Evolutionary conservation across 306 rosid genomes (phyloP), one percentile per base, ranked within the genome.

Genomic region (Cucumis cinereus): DNA sequence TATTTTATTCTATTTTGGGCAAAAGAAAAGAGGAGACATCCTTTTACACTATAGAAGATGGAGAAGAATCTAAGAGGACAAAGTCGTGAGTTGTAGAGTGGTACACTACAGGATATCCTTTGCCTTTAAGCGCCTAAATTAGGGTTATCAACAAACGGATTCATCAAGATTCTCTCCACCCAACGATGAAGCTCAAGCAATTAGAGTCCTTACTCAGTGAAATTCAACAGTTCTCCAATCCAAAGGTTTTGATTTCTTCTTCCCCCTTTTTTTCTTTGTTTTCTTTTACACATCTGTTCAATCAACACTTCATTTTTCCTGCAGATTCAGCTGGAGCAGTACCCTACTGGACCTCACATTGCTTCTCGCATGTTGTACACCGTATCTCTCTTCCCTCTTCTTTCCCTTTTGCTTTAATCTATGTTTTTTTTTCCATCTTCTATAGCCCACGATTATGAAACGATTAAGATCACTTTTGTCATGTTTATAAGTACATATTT

Each of bases 341-440:
- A 94, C 74, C 96, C 98, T 77, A 94, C 98, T 10, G 98, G 97
- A 74, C 90, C 96, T 67, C 98, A 94, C 82, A 90, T 94, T 69
- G 95, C 98, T 80, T 90, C 97, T 84, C 93, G 98, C 81, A 85
- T 91, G 95, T 84, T 94, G 41, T 94, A 66, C 87, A 90, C 93
- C 59, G 96, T 91, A 85, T 35, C 43, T 58, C 63, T 74, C 66
- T 28, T 71, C 55, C 17, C 9, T 52, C 59, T 35, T 24, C 16
- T 26, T 10, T 24, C n/a, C 28, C 22, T 62, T 17, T 22, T 35
- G 14, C 14, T 26, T 52, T 20, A 28, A 19, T 36, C 35, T 9
- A 14, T 68, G 45, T 53, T 30, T 35, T 57, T 30, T 35, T 74
- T 16, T 2, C 52, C 52, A 3, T 45, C 16, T 13, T 45, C 16